Evolutionary conservation across 2,329 filamentous ascomycete genomes (phyloP), one percentile per base, ranked within the genome.

Genomic region (Claviceps spartinae): DNA sequence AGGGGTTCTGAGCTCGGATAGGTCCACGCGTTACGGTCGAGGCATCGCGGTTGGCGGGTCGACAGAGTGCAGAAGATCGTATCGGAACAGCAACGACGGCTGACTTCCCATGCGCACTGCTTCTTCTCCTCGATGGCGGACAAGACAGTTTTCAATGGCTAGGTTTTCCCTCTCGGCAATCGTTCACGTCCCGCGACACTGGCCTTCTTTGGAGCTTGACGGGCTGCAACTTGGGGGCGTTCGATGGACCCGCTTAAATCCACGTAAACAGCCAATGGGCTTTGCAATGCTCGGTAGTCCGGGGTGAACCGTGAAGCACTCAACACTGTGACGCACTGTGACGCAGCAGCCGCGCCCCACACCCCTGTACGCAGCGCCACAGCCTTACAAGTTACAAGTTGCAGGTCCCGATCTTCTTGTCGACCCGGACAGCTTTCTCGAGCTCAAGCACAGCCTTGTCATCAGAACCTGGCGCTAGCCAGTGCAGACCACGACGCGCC

Each of bases 221-320:
- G 36, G 49, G 18, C 43, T 18, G 24, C 42, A 49, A 38, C 18
- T 43, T 20, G 46, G 34, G 24, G 36, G 13, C 16, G 2, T 53
- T 26, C 64, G 65, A 63, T 67, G 66, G 63, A 63, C 61, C 66
- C 65, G 62, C 60, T 52, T 52, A 54, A 36, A n/a, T 20, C 49
- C 49, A 45, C 14, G 20, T 14, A 26, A 24, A 14, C 38, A 51
- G 37, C 49, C 36, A 51, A 46, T 51, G 8, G 22, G 22, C 9
- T 20, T 16, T 16, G 16, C 8, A 5, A 41, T n/a, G 43, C 36
- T 37, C 43, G 30, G 43, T 20, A 40, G 22, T 51, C 43, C 36
- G 38, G 49, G 49, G 49, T 18, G 18, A 18, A 18, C 18, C 18
- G 9, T 34, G 4, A 34, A 34, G 30, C 30, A 34, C 30, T 34